These are phyloP conservation scores for Aspergillus brasiliensis DNA, from an alignment of 2,329 filamentous ascomycete genomes.

Conservation along the genomic window DNA sequence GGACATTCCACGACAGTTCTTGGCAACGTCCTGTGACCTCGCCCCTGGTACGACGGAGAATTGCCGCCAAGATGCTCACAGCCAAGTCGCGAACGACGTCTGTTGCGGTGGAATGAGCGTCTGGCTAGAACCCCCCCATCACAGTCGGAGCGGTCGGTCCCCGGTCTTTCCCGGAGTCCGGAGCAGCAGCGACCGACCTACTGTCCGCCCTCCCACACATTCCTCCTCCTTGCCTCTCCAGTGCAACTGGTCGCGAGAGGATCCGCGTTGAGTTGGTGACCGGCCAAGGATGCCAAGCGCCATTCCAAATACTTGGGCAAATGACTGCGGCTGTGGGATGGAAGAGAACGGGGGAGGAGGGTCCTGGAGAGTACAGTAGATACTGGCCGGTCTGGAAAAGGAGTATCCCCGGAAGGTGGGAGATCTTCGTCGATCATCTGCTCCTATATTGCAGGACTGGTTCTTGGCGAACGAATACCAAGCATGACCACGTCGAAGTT, in stretches of 20 bases:
- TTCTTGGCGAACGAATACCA: constrained; percentile 17
- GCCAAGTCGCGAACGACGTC: neutral
- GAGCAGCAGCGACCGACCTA: neutral
- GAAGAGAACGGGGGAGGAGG: neutral
- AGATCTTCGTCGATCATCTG: constrained; percentile 27
- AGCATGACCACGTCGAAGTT: constrained; percentile 6
- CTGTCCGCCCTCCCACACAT: constrained; percentile 2
- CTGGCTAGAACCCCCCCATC: neutral
- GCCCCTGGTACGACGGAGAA: constrained; percentile 17
- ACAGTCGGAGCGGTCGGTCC: neutral
- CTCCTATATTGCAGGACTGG: constrained; percentile 12
- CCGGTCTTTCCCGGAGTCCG: neutral
- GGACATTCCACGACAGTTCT: constrained; percentile 26
- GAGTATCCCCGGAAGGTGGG: constrained; percentile 11
- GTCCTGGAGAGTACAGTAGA: neutral
- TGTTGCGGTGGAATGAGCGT: neutral
- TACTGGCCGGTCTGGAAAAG: constrained; percentile 5
- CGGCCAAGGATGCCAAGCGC: constrained; percentile 13
- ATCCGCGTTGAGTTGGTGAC: constrained; percentile 8
- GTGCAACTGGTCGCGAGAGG: constrained; percentile 2
- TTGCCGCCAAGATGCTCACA: constrained; percentile 15
- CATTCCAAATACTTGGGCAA: constrained; percentile 8
- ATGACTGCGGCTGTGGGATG: neutral
- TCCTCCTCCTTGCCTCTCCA: constrained; percentile 12
- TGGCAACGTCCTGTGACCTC: constrained; percentile 22